Evolutionary conservation across 441 rosid genomes (phyloP), one percentile per base, ranked within the genome.

Genomic region (Breynia disticha): DNA sequence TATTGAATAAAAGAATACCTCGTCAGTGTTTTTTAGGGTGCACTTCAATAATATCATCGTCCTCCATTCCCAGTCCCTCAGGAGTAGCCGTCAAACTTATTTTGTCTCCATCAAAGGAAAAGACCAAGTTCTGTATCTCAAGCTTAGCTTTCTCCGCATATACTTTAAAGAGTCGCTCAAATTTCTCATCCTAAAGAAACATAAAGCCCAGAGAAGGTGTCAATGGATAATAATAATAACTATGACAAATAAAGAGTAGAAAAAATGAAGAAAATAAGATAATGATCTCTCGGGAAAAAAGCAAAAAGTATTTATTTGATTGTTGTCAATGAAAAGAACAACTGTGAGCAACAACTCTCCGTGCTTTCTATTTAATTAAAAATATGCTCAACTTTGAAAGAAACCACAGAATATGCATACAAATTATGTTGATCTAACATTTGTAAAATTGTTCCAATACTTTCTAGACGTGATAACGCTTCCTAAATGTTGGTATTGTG

Each of bases 1-100:
- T 28, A 9, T 28, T 28, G 35, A 28, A 28, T 4, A 28, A 24
- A 28, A 28, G 5, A 28, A 28, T 56, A 76, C 77, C 78, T 74
- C 56, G 57, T 86, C 79, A 82, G 47, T 72, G 66, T 51, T 76
- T 73, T 75, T 71, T 86, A 28, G 52, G 49, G 66, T 75, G 75
- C 56, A 86, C 98, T 79, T 84, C 94, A 62, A 91, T 77, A 43
- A 87, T 83, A 73, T 91, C 98, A 38, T 77, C 71, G 15, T 87
- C 94, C 60, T 91, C 96, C 94, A 91, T 83, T n/a, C 71, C 98
- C 44, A 91, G 93, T 64, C 73, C 62, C 50, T 61, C 65, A 24
- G 98, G 98, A n/a, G 94, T 83, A 16, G 78, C 75, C 2, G 76
- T 42, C 20, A 83, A 84, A 71, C 65, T 67, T 38, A 91, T 65